Percentiles rank a stretch among this genome's conserved stretches.
These are phyloP conservation scores for Omphalotus guepiniiformis DNA, from an alignment of 768 basidiomycete genomes.

Conservation along the genomic window DNA sequence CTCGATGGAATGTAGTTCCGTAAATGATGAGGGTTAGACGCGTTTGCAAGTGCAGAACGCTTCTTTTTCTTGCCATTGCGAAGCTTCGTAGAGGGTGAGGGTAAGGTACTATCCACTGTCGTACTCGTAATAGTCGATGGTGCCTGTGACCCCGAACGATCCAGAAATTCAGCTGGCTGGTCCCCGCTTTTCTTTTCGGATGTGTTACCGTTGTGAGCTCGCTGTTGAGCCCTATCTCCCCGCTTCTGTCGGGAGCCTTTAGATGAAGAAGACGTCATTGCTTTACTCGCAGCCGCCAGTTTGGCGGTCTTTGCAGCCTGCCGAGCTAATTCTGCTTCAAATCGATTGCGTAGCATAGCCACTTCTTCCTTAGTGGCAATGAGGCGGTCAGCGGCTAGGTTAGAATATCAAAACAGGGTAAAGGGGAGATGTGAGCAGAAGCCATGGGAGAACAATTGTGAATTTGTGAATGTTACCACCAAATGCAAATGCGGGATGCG, in stretches of 20 bases:
- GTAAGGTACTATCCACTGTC: background rate
- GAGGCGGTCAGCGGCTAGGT: conserved; percentile 67
- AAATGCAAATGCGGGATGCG: background rate
- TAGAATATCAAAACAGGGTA: conserved; percentile 3
- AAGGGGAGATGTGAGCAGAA: background rate
- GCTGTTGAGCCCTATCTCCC: conserved; percentile 34
- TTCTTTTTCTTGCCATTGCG: conserved; percentile 75
- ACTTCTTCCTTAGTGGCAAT: conserved; percentile 68
- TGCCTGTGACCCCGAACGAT: conserved; percentile 26
- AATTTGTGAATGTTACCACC: background rate
- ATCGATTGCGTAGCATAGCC: conserved; percentile 55
- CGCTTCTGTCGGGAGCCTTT: conserved; percentile 32
- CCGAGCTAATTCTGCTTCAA: conserved; percentile 69
- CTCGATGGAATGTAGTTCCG: conserved; percentile 91
- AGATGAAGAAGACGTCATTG: conserved; percentile 23
- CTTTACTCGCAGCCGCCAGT: conserved; percentile 36
- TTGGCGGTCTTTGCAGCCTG: conserved; percentile 49
- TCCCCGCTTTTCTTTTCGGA: conserved; percentile 25
- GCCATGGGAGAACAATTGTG: background rate
- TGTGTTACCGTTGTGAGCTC: conserved; percentile 24
- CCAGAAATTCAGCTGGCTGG: conserved; percentile 33
- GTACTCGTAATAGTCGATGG: background rate
- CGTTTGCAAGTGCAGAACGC: conserved; percentile 84
- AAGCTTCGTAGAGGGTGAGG: background rate
- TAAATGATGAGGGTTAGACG: conserved; percentile 93